These are phyloP conservation scores for Neurospora sublineolata DNA, from an alignment of 495 filamentous ascomycete genomes.

Conservation along the genomic window DNA sequence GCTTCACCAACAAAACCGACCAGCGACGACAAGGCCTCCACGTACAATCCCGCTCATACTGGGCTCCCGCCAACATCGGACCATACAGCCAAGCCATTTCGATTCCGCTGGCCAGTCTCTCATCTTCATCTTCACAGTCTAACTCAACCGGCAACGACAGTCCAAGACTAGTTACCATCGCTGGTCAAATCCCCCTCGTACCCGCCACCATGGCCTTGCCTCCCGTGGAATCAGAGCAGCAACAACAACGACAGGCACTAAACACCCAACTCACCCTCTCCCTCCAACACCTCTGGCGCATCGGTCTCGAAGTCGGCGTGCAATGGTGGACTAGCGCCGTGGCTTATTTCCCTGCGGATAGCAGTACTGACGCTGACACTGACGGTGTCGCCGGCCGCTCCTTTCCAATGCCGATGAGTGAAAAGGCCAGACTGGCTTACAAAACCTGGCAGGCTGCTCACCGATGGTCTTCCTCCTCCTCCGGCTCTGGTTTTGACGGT, in stretches of 20 bases:
- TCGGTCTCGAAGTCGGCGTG: constrained; percentile 61
- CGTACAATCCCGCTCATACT: constrained; percentile 89
- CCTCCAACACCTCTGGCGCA: constrained; percentile 82
- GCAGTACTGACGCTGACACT: background rate
- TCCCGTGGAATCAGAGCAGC: background rate
- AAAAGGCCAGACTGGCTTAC: constrained; percentile 10
- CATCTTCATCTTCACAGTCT: background rate
- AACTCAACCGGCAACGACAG: background rate
- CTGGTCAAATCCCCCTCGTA: constrained; percentile 84
- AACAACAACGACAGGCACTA: constrained; percentile 8
- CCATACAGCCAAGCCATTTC: constrained; percentile 89
- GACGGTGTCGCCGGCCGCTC: background rate
- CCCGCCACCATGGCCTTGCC: constrained; percentile 67
- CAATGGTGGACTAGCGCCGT: constrained; percentile 61
- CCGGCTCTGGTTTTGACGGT: no score
- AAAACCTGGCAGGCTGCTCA: constrained; percentile 29
- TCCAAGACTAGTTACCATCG: constrained; percentile 37
- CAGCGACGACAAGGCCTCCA: constrained; percentile 53
- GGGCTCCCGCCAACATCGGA: constrained; percentile 96
- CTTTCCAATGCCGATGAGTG: background rate
- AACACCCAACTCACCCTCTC: constrained; percentile 38
- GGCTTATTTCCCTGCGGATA: constrained; percentile 47
- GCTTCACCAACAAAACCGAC: constrained; percentile 3
- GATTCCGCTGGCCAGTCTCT: constrained; percentile 30
- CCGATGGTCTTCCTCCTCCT: constrained; percentile 3